Percentiles rank a stretch among this genome's conserved stretches.
phyloP scores from a whole-genome alignment of 768 basidiomycete genomes.

The Lactarius pseudohatsudake region DNA sequence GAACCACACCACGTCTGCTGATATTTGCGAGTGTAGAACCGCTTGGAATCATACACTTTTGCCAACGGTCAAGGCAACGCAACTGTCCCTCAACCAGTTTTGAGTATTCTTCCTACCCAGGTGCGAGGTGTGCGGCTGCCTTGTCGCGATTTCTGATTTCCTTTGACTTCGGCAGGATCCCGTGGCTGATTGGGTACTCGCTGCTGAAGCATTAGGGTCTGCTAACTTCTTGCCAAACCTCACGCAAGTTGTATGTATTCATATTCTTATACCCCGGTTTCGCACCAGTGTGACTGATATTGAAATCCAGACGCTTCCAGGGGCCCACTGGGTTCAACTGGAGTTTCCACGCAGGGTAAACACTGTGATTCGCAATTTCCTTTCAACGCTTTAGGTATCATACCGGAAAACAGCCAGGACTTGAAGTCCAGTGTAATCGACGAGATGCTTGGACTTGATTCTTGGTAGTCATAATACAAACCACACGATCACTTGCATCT shows the following conservation, averaged over 20 bases:
- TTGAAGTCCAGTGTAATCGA: too few relatives aligned
- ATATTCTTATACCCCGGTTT: background rate
- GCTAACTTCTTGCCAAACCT: conserved; percentile 38
- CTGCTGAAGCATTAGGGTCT: conserved; percentile 33
- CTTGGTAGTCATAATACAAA: background rate
- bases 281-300: background rate
- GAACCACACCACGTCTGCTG: background rate
- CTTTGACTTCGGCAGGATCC: conserved; percentile 38
- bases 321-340: conserved; percentile 71
- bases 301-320: conserved; percentile 44
- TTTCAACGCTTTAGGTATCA: conserved; percentile 33
- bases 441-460: background rate
- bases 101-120: conserved; percentile 42
- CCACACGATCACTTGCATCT: background rate
- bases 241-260: conserved; percentile 36
- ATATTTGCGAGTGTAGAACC: conserved; percentile 36
- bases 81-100: conserved; percentile 42
- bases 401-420: too few relatives aligned
- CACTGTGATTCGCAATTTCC: conserved; percentile 49
- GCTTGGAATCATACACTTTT: conserved; percentile 38
- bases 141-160: background rate
- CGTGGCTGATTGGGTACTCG: conserved; percentile 43
- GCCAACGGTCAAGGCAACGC: conserved; percentile 43
- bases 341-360: conserved; percentile 59
- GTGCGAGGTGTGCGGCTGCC: conserved; percentile 12